phyloP scores from a whole-genome alignment of 768 basidiomycete genomes.

The Rhodotorula sphaerocarpa region DNA sequence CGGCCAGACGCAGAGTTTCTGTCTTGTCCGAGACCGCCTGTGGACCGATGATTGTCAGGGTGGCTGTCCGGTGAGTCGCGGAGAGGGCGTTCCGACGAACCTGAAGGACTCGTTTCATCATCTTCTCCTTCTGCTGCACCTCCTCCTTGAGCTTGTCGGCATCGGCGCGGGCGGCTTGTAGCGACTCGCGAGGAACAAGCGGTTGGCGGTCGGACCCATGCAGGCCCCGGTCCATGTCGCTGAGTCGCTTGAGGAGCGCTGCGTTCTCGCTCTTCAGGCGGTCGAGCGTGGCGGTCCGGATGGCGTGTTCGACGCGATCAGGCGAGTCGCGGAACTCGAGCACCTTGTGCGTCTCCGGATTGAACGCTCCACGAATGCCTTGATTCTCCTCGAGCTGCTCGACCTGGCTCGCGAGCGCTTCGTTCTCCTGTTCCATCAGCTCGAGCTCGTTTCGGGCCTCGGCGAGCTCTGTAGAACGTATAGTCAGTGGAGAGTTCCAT shows the following conservation, averaged over 20 bases:
- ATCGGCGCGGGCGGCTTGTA: slow-evolving; percentile 62
- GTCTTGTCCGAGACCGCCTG: slow-evolving; percentile 78
- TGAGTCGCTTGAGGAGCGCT: slow-evolving; percentile 61
- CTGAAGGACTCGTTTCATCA: slow-evolving; percentile 67
- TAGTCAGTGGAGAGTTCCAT: too few species aligned
- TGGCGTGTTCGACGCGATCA: slow-evolving; percentile 68
- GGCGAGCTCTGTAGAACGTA: slow-evolving; percentile 23
- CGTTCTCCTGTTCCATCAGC: slow-evolving; percentile 31
- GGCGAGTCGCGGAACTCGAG: slow-evolving; percentile 56
- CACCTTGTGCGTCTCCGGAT: slow-evolving; percentile 35
- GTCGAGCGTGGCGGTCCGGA: slow-evolving; percentile 66
- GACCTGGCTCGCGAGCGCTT: slow-evolving; percentile 34
- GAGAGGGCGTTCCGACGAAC: slow-evolving; percentile 44
- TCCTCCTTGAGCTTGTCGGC: slow-evolving; percentile 65
- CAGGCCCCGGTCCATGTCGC: slow-evolving; percentile 27
- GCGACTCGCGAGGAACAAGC: slow-evolving; percentile 36
- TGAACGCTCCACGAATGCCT: slow-evolving; percentile 37
- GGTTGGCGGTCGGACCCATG: not conserved
- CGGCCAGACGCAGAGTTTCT: slow-evolving; percentile 82
- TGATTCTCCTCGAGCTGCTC: slow-evolving; percentile 35
- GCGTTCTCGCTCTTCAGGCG: slow-evolving; percentile 72
- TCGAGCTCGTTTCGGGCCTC: slow-evolving; percentile 24
- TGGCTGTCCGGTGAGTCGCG: not conserved
- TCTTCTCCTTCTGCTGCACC: slow-evolving; percentile 66
- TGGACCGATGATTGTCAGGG: not conserved